Base-by-base conservation (phyloP, 768 basidiomycete genomes). In the Tricholoma saponaceum region DNA sequence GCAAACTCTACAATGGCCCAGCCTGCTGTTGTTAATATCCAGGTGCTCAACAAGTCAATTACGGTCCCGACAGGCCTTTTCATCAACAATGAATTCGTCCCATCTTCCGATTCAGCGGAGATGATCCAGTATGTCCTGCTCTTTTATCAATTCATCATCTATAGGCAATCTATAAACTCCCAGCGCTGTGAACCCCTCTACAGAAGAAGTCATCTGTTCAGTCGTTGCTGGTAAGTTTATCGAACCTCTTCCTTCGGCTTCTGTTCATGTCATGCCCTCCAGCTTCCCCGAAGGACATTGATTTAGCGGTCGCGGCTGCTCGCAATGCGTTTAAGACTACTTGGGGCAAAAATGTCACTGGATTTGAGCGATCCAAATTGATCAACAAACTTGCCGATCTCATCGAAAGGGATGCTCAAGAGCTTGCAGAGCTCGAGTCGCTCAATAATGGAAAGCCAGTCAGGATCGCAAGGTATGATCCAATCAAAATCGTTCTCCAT, bases 361-460 rank as follows among this genome's bases (percentile, higher is more conserved):
- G 90, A 25, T 83, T 85, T 58, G 87, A 92, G 72, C 81, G 96
- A 44, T 86, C 92, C 20, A 83, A 84, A 61, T 77, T 95, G 54
- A 74, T 97, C 51, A 86, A 90, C 76, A 91, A 87, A 70, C 83
- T 96, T 23, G 94, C 94, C 18, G 91, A 94, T 67, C 80, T 97
- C 62, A 92, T 96, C 52, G 95, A 96, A 70, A 79, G 88, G 61
- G 87, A 96, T 69, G 77, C 84, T 23, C 77, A 95, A 70, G 82
- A 85, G 61, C 83, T 97, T 18, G 92, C 89, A 14, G 90, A 90
- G 66, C 77, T 96, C 47, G 94, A 96, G 71, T 72, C 84, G 44
- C 76, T 95, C 58, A 94, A 98, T 75, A 95, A 94, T 66, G 95
- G 95, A 44, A 96, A 97, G 75, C 92, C 88, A n/a, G 76, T 91